Evolutionary conservation across 768 basidiomycete species (phyloP).

Genomic region (Suillus variegatus): DNA sequence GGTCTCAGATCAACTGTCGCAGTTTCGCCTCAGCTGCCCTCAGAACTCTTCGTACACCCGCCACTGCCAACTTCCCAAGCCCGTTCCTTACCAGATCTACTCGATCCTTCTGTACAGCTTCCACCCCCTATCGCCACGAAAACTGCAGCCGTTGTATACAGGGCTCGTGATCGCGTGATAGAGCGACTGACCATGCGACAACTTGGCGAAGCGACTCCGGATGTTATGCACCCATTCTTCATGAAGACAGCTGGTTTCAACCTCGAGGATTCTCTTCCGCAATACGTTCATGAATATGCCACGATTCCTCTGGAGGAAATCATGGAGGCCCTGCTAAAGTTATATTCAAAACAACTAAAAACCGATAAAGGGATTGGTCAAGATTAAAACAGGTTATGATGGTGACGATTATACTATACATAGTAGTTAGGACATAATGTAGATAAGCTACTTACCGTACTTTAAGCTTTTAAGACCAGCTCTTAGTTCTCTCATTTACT

Average conservation of each 20-base stretch:
- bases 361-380: conserved; percentile 25
- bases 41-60: background rate
- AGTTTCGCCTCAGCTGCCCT: background rate
- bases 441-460: background rate
- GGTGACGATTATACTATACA: conserved; percentile 8
- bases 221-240: conserved; percentile 86
- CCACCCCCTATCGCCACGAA: conserved; percentile 5
- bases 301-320: conserved; percentile 83
- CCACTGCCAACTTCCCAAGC: background rate
- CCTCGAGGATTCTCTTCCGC: conserved; percentile 81
- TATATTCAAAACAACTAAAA: conserved; percentile 76
- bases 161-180: conserved; percentile 60
- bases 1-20: background rate
- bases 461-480: background rate
- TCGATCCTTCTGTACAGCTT: background rate
- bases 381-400: conserved; percentile 14
- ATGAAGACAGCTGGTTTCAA: conserved; percentile 85
- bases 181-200: conserved; percentile 85
- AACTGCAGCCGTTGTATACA: conserved; percentile 46
- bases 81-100: background rate
- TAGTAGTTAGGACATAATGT: background rate
- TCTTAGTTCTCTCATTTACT: background rate
- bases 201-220: conserved; percentile 85
- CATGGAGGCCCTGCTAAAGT: conserved; percentile 72
- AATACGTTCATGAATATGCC: conserved; percentile 86